phyloP scores from a whole-genome alignment of 2,329 filamentous ascomycete genomes.

The Stachybotrys chlorohalonatus region DNA sequence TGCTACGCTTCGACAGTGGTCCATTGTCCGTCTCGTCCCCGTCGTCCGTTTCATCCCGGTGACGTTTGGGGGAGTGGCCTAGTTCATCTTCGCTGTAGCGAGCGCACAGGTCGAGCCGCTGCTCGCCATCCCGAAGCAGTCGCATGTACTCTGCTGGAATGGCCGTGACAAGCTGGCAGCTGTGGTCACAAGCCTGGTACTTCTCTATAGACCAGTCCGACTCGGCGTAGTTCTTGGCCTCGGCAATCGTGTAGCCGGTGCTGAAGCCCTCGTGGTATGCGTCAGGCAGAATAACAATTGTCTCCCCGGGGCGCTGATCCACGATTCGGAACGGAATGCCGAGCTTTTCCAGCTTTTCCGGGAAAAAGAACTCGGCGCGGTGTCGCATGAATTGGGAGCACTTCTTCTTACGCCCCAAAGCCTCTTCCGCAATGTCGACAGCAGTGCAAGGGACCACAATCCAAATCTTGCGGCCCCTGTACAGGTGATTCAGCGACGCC shows the following conservation, averaged over 20 bases:
- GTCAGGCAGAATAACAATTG: slow-evolving; percentile 28
- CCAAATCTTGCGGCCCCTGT: slow-evolving; percentile 31
- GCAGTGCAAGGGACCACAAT: slow-evolving; percentile 26
- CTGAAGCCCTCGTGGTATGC: slow-evolving; percentile 31
- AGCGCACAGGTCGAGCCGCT: slow-evolving; percentile 22
- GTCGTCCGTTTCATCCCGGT: slow-evolving; percentile 6
- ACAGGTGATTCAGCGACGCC: slow-evolving; percentile 28
- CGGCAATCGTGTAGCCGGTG: slow-evolving; percentile 30
- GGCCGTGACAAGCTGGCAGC: slow-evolving; percentile 23
- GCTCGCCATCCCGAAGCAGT: slow-evolving; percentile 19
- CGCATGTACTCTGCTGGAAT: slow-evolving; percentile 25
- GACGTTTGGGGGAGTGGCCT: slow-evolving; percentile 4
- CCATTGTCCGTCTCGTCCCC: slow-evolving; percentile 6
- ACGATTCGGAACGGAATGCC: slow-evolving; percentile 27
- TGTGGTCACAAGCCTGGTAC: slow-evolving; percentile 24
- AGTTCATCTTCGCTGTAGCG: slow-evolving; percentile 11
- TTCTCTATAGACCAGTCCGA: slow-evolving; percentile 22
- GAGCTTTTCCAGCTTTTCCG: slow-evolving; percentile 27
- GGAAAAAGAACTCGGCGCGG: slow-evolving; percentile 30
- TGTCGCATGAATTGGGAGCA: slow-evolving; percentile 33
- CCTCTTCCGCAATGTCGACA: slow-evolving; percentile 23
- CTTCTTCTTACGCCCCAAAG: slow-evolving; percentile 19
- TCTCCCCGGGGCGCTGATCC: slow-evolving; percentile 28
- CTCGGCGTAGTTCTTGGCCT: slow-evolving; percentile 31
- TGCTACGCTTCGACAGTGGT: slow-evolving; percentile 1